A percentile compares a stretch with the other conserved stretches of the same genome.
phyloP scores from a whole-genome alignment of 495 filamentous ascomycete species.

The Neurospora sp. region DNA sequence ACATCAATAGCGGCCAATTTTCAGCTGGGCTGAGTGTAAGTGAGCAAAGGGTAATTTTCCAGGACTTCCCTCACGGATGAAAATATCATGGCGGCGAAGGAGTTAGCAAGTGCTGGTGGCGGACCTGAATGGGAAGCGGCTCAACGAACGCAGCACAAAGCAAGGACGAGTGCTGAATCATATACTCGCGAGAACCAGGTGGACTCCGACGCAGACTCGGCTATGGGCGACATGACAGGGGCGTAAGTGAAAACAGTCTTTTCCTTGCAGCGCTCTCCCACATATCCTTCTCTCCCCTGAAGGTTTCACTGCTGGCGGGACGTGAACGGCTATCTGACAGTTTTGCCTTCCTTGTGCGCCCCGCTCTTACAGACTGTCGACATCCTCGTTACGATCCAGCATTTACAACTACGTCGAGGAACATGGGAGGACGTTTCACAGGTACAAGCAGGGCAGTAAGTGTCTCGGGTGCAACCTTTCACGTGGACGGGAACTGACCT shows the following conservation, averaged over 20 bases:
- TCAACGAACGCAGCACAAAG: background rate
- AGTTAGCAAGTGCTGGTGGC: background rate
- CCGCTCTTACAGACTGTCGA: constrained; percentile 2
- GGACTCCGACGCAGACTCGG: constrained; percentile 6
- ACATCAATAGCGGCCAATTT: background rate
- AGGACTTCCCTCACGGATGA: background rate
- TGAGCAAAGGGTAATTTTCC: background rate
- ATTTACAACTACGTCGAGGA: constrained; percentile 20
- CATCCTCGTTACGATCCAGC: constrained; percentile 6
- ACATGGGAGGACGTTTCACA: constrained; percentile 26
- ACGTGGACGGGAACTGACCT: background rate
- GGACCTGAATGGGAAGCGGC: background rate
- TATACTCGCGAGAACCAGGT: background rate
- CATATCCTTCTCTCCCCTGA: background rate
- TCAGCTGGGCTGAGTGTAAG: constrained; percentile 5
- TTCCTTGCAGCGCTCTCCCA: background rate
- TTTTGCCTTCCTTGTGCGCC: background rate
- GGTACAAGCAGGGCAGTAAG: constrained; percentile 30
- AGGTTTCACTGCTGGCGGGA: background rate
- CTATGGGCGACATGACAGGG: constrained; percentile 2
- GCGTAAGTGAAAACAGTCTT: background rate
- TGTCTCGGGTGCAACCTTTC: background rate
- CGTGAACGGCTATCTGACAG: background rate
- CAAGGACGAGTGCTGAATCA: background rate
- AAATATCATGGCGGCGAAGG: background rate